A percentile compares a stretch with the other conserved stretches of the same genome.
phyloP scores from a whole-genome alignment of 352 stramenopile species.

The Pythium graminicola region DNA sequence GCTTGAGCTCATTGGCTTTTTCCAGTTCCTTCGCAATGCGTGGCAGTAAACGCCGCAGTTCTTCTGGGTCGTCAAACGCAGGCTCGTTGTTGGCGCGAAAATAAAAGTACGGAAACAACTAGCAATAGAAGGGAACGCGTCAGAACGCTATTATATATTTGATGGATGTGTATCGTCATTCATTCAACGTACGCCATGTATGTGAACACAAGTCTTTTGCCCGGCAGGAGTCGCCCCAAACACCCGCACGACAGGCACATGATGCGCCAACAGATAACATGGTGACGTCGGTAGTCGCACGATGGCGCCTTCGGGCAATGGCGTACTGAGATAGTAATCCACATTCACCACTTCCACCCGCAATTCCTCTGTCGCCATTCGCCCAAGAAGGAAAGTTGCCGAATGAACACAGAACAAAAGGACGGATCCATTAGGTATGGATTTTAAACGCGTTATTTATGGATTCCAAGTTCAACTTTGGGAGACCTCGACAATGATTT shows the following conservation, averaged over 20 bases:
- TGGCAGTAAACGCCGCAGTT: slow-evolving; percentile 51
- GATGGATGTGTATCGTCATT: background rate
- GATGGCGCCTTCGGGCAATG: slow-evolving; percentile 47
- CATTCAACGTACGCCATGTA: slow-evolving; percentile 64
- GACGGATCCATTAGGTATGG: slow-evolving; percentile 3
- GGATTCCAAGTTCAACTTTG: background rate
- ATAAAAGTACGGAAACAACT: slow-evolving; percentile 89
- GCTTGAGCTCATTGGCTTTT: slow-evolving; percentile 36
- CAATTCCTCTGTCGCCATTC: slow-evolving; percentile 33
- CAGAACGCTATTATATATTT: background rate
- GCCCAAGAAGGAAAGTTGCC: too few species aligned
- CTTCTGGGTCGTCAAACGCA: slow-evolving; percentile 60
- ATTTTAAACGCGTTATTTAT: slow-evolving; percentile 6
- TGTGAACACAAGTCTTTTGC: slow-evolving; percentile 85
- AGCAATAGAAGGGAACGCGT: background rate
- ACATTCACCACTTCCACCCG: slow-evolving; percentile 73
- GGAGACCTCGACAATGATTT: slow-evolving; percentile 50
- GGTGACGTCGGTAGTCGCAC: slow-evolving; percentile 41
- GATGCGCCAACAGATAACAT: slow-evolving; percentile 55
- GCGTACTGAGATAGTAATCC: slow-evolving; percentile 72
- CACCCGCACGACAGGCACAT: slow-evolving; percentile 84
- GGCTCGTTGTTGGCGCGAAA: slow-evolving; percentile 62
- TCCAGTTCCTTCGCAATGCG: slow-evolving; percentile 73
- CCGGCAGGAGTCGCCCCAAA: slow-evolving; percentile 86
- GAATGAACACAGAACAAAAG: too few species aligned